A percentile compares a stretch with the other conserved stretches of the same genome.
Conservation (phyloP, 106 monocot species). For the Dendrobium catenatum region DNA sequence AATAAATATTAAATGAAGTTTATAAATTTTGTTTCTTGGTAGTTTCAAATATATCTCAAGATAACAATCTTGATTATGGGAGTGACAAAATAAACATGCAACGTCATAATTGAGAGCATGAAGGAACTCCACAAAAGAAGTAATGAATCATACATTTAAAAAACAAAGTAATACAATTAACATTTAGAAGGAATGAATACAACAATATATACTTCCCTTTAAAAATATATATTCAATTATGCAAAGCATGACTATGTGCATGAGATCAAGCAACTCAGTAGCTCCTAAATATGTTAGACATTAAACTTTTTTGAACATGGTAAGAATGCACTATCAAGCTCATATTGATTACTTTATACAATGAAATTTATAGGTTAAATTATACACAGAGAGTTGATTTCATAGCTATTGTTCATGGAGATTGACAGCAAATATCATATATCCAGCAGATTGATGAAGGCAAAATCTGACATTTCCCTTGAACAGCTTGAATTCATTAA, state of each 20-base stretch:
- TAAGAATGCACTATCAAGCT: background rate
- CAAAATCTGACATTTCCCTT: background rate
- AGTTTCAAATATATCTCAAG: too few relatives aligned
- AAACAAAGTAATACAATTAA: background rate
- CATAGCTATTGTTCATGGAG: background rate
- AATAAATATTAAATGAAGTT: background rate
- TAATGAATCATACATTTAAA: background rate
- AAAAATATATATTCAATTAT: background rate
- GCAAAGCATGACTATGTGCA: background rate
- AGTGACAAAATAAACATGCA: background rate
- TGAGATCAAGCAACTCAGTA: background rate
- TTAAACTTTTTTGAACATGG: background rate
- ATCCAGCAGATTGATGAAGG: background rate
- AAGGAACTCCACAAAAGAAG: background rate
- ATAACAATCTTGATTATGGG: background rate
- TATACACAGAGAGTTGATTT: background rate
- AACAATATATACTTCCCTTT: background rate
- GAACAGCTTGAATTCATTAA: constrained; percentile 2
- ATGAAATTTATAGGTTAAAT: background rate
- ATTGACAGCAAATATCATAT: background rate
- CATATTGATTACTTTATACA: background rate
- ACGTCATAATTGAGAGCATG: background rate
- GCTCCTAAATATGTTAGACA: background rate
- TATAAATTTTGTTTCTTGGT: background rate
- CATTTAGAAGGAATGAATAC: background rate